Base-by-base conservation (phyloP, 169 alveolate species). In the Plasmodium ovale region DNA sequence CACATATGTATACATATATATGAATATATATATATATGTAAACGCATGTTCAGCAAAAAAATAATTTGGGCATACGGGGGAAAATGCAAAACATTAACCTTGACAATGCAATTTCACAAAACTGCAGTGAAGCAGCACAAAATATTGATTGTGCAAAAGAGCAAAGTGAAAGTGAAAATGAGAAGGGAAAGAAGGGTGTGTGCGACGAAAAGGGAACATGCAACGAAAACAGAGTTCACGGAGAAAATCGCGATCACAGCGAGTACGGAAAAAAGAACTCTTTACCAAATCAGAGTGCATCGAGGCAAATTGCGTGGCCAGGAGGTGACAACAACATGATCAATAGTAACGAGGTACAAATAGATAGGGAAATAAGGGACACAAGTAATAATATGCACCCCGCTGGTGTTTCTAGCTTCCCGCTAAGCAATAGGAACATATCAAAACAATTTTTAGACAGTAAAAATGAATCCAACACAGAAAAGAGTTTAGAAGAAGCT, bases 401-500 rank as follows among this genome's bases (percentile, higher is more conserved):
- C 51, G n/a, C 72, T n/a, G 14, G 7, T 49, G 19, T 64, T 33
- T 12, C 35, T 49, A 27, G 65, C 21, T 49, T 27, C 21, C 16
- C 16, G 25, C 58, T 51, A 64, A 79, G 69, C 25, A 54, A 68
- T 49, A 67, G 65, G 31, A 44, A 54, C 31, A 14, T 37, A 37
- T 79, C 82, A 29, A 21, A 29, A 42, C 31, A 62, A n/a, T n/a
- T 31, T 65, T 47, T 67, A 47, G 65, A 39, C 31, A 71, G 53
- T 69, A 54, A 79, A 54, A 71, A 79, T 14, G 71, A 47, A 51
- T 33, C 70, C 33, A 64, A 60, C 47, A 79, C 89, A 64, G 29
- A 60, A n/a, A 79, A 65, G 33, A 79, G 44, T 39, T 56, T 79
- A 53, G 82, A 79, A 79, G 79, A 79, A 27, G 89, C 89, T 53